Base-by-base conservation (phyloP, 2,329 filamentous ascomycete species). In the Alternaria brassicae region DNA sequence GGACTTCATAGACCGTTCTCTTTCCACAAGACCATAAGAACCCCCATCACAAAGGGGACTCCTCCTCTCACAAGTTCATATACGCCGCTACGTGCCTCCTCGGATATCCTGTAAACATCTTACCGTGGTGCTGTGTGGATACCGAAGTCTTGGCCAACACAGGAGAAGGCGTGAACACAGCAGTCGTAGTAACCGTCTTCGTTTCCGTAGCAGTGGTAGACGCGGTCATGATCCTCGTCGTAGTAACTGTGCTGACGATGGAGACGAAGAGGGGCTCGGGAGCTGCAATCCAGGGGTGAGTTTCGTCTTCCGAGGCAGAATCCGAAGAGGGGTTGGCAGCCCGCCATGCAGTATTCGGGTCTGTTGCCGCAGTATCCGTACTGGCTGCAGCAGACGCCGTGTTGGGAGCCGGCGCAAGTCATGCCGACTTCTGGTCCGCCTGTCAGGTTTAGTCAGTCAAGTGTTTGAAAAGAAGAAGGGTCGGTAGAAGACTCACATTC, bases 281-380 rank as follows among this genome's bases (percentile, higher is more conserved):
- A 10, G 12, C 30, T 4, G 44, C 44, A 36, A 32, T 8, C 23
- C 23, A 19, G 13, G 12, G 30, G 17, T 21, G 17, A 0, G 28
- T 12, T 5, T 40, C 19, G 12, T 23, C 23, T 7, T 40, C 19
- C 5, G 27, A 42, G 39, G 39, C 60, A 62, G 37, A 17, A 39
- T n/a, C 60, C 60, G 21, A 57, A 57, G 23, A 12, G 7, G n/a
- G 37, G 13, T 21, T 62, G 54, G 9, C 72, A 77, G 1, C 65
- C 63, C 0, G 56, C 56, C 6, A 60, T 59, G 45, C 72, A 74
- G 57, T 72, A 57, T 27, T 62, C 68, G 19, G 37, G 15, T 7
- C 37, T 21, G 28, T n/a, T 39, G 3, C 61, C 61, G 21, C 61
- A 64, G 28, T 23, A 59, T 3, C 56, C 56, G 15, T 36, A 62